Base-by-base conservation (phyloP, 257 asterid genomes). In the Solanum infundibuliforme region DNA sequence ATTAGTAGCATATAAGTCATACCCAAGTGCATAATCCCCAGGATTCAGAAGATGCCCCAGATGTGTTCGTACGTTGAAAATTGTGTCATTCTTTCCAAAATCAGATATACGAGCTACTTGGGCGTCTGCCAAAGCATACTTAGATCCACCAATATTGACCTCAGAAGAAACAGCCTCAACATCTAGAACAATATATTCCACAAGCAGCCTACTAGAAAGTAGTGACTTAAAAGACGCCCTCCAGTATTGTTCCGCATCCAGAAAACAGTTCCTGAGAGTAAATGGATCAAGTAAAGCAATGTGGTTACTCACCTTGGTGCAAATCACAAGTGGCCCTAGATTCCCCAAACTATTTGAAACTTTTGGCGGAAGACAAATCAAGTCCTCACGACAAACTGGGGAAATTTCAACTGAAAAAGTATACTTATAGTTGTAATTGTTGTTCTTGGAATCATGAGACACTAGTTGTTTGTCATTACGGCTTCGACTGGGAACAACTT, bases 21-120 rank as follows among this genome's bases (percentile, higher is more conserved):
- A 94, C 34, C 96, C 96, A 83, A 93, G 92, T 23, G 96, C 95
- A 74, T 88, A 23, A 79, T 92, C 95, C 13, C 95, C 96, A 10
- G 93, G 92, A 20, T 72, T 93, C 85, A 94, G 88, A 23, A 94
- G 87, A 87, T 89, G 93, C 66, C 96, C 96, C 84, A 94, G 48
- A 89, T 94, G 96, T 31, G 96, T 94, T 32, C 92, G 91, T 62
- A 92, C 86, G 1, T 87, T 86, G 85, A 92, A 92, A 46, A 90
- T 90, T 3, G 38, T 82, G 23, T 82, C 69, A 48, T 82, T 82
- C 69, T 91, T 90, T 41, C 94, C 95, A 85, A 90, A 91, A 91
- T 92, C 95, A 0, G 95, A 91, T 10, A 91, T 88, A 21, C 93
- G 95, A 52, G 96, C 96, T 38, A 92, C 92, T 62, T 92, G 93